Conservation (phyloP, 2,329 filamentous ascomycete genomes). For the Pseudopithomyces chartarum region DNA sequence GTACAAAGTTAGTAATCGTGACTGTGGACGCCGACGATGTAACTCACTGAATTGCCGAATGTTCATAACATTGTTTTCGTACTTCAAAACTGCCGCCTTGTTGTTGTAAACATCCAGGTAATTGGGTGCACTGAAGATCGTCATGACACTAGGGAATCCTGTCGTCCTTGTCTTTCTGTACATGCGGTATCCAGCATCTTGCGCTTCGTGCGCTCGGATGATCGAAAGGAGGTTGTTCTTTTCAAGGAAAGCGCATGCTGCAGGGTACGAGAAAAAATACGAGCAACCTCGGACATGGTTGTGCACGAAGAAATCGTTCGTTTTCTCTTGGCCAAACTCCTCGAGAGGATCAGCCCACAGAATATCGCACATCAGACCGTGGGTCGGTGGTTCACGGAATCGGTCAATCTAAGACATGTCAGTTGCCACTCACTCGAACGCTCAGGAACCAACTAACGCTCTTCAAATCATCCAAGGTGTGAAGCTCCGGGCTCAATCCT, state of each 20-base stretch:
- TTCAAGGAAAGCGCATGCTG: slow-evolving; percentile 94
- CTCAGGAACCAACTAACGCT: slow-evolving; percentile 61
- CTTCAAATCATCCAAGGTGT: slow-evolving; percentile 93
- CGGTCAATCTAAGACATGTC: slow-evolving; percentile 75
- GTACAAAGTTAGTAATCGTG: slow-evolving; percentile 15
- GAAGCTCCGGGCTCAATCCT: slow-evolving; percentile 91
- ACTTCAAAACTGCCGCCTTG: slow-evolving; percentile 98
- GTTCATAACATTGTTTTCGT: slow-evolving; percentile 99
- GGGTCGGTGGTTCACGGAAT: slow-evolving; percentile 95
- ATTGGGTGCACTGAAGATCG: slow-evolving; percentile 98
- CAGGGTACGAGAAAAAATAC: slow-evolving; percentile 98
- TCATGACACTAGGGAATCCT: slow-evolving; percentile 99
- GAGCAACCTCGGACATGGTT: slow-evolving; percentile 98
- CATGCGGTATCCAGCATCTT: slow-evolving; percentile 98
- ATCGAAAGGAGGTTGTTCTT: slow-evolving; percentile 98
- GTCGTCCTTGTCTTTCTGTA: slow-evolving; percentile 98
- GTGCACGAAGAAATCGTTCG: slow-evolving; percentile 95
- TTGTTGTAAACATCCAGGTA: slow-evolving; percentile 99
- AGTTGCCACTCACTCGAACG: slow-evolving; percentile 19
- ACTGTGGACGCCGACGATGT: background rate
- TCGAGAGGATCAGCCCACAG: slow-evolving; percentile 98
- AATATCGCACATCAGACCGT: slow-evolving; percentile 98
- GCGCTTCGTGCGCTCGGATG: slow-evolving; percentile 96
- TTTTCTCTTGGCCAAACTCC: slow-evolving; percentile 98
- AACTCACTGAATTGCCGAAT: slow-evolving; percentile 85